phyloP scores from a whole-genome alignment of 371 early-diverging fungal genomes.

The Lichtheimia ornata region DNA sequence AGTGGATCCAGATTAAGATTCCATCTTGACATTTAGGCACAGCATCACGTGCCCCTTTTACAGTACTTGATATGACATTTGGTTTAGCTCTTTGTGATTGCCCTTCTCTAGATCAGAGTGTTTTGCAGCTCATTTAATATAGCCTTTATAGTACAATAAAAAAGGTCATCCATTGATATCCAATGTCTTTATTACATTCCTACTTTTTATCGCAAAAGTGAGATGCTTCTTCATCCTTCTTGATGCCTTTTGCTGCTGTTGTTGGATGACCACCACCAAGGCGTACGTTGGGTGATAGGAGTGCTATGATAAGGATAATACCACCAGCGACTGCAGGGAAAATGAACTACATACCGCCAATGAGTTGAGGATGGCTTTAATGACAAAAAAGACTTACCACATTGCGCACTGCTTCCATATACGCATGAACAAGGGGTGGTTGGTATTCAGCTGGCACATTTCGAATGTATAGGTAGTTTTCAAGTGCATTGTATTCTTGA shows the following conservation, averaged over 20 bases:
- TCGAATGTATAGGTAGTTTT: slow-evolving; percentile 29
- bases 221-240: background rate
- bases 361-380: too few relatives aligned
- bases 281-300: background rate
- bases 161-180: too few relatives aligned
- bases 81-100: too few relatives aligned
- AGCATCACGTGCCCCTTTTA: too few relatives aligned
- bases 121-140: too few relatives aligned
- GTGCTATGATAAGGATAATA: background rate
- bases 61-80: too few relatives aligned
- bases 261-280: background rate
- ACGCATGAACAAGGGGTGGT: slow-evolving; percentile 47
- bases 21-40: too few relatives aligned
- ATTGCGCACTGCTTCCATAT: slow-evolving; percentile 52
- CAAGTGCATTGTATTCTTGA: slow-evolving; percentile 23
- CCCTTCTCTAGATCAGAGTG: too few relatives aligned
- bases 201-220: background rate
- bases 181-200: too few relatives aligned
- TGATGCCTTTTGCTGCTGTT: background rate
- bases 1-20: too few relatives aligned
- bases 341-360: background rate
- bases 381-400: slow-evolving; percentile 11
- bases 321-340: background rate
- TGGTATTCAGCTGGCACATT: slow-evolving; percentile 33
- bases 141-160: too few relatives aligned